A percentile compares a stretch with the other conserved stretches of the same genome.
Conservation (phyloP, 768 basidiomycete species). For the Pleurotus tuoliensis region DNA sequence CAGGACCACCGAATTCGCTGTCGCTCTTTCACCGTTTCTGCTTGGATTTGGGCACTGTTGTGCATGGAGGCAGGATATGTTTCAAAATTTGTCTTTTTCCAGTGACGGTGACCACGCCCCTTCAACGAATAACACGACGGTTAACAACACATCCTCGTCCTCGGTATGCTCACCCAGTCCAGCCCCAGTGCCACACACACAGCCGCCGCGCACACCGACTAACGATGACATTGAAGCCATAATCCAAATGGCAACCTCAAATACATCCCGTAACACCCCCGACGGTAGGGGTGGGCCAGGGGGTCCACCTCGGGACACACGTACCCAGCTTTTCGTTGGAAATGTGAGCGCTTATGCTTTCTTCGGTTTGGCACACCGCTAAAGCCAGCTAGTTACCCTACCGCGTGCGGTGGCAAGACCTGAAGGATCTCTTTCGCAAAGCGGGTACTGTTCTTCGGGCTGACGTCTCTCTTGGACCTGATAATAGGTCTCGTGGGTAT, state of each 20-base stretch:
- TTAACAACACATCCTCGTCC: not conserved
- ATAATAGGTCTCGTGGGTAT: constrained; percentile 90
- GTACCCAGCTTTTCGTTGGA: constrained; percentile 94
- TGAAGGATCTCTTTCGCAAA: constrained; percentile 95
- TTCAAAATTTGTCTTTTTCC: not conserved
- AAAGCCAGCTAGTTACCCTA: constrained; percentile 72
- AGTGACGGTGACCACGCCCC: not conserved
- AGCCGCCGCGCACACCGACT: constrained; percentile 33
- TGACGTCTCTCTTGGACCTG: constrained; percentile 74
- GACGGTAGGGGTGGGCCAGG: constrained; percentile 34
- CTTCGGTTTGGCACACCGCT: not conserved
- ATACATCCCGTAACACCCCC: constrained; percentile 38
- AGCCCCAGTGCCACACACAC: not conserved
- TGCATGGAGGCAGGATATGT: not conserved
- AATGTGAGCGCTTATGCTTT: constrained; percentile 64
- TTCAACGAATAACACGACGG: not conserved
- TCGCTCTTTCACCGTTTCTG: not conserved
- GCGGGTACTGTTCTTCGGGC: constrained; percentile 88
- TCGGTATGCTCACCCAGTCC: not conserved
- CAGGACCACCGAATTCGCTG: not conserved
- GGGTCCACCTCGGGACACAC: constrained; percentile 67
- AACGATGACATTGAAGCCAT: constrained; percentile 90
- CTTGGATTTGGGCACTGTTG: not conserved
- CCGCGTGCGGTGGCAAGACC: constrained; percentile 97
- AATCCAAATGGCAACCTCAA: constrained; percentile 85